Conservation (phyloP, 2,329 filamentous ascomycete species). For the Emericellopsis atlantica region DNA sequence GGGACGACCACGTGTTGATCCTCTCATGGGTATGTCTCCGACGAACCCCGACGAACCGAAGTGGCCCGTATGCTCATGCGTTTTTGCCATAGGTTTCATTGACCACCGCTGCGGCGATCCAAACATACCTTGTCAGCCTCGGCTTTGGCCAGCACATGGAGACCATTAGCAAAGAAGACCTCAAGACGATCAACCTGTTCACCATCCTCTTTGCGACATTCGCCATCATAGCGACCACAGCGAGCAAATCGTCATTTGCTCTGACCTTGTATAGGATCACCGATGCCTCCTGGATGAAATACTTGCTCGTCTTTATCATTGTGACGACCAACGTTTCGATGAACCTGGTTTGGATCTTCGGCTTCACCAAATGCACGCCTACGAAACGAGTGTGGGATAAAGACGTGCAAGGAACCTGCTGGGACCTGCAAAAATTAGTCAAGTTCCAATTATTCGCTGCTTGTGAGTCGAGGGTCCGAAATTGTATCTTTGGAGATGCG, state of each 20-base stretch:
- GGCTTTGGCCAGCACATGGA: constrained; percentile 12
- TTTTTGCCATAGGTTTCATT: constrained; percentile 10
- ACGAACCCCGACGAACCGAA: too few relatives aligned
- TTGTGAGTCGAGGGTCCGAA: constrained; percentile 8
- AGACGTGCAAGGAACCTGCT: constrained; percentile 14
- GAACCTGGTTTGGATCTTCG: constrained; percentile 21
- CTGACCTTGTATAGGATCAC: constrained; percentile 20
- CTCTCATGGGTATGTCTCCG: constrained; percentile 17
- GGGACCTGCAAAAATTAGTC: constrained; percentile 12
- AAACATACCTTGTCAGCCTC: constrained; percentile 16
- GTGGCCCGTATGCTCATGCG: background rate
- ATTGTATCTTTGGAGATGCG: too few relatives aligned
- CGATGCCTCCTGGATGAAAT: constrained; percentile 12
- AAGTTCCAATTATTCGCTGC: constrained; percentile 17
- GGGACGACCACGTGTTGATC: constrained; percentile 22
- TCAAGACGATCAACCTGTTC: constrained; percentile 12
- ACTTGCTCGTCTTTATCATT: constrained; percentile 17
- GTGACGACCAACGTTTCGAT: constrained; percentile 18
- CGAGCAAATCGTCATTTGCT: constrained; percentile 24
- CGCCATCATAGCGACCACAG: constrained; percentile 19
- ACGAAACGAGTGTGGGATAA: constrained; percentile 12
- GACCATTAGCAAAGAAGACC: constrained; percentile 10
- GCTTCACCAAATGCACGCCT: constrained; percentile 17
- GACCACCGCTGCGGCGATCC: constrained; percentile 14
- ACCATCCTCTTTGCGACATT: constrained; percentile 14